Percentiles rank a stretch among this genome's conserved stretches.
Conservation (phyloP, 73 alveolate species). For the Tetrahymena borealis region DNA sequence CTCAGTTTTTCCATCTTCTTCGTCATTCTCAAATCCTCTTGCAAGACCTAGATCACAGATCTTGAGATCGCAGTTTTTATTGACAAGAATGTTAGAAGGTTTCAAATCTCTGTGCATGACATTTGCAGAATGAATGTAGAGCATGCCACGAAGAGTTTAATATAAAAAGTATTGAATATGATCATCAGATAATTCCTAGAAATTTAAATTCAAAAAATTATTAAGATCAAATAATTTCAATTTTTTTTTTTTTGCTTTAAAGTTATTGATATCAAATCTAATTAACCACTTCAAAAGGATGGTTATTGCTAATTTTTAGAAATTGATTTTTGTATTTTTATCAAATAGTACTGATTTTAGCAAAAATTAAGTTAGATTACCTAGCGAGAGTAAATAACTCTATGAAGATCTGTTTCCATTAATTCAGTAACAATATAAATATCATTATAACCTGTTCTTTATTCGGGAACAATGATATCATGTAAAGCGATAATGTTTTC, state of each 20-base stretch:
- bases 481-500: constrained; percentile 68
- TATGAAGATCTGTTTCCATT: constrained; percentile 91
- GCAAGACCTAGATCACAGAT: constrained; percentile 88
- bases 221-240: constrained; percentile 1
- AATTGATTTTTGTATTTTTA: too few relatives aligned
- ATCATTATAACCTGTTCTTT: constrained; percentile 82
- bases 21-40: constrained; percentile 51
- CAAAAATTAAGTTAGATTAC: constrained; percentile 18
- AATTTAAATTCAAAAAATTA: constrained; percentile 21
- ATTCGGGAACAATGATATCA: constrained; percentile 80
- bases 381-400: constrained; percentile 81
- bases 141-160: constrained; percentile 74
- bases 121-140: constrained; percentile 88
- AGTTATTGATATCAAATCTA: too few relatives aligned
- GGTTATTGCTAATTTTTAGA: too few relatives aligned
- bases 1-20: constrained; percentile 44
- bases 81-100: constrained; percentile 84
- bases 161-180: constrained; percentile 75
- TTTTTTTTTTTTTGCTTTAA: too few relatives aligned
- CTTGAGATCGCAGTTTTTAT: constrained; percentile 88
- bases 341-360: too few relatives aligned
- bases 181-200: constrained; percentile 66
- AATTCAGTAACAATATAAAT: constrained; percentile 82
- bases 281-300: too few relatives aligned
- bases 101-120: constrained; percentile 90